Percentiles rank a stretch among this genome's conserved stretches.
phyloP scores from a whole-genome alignment of 306 rosid species.

The Ziziphus jujuba region DNA sequence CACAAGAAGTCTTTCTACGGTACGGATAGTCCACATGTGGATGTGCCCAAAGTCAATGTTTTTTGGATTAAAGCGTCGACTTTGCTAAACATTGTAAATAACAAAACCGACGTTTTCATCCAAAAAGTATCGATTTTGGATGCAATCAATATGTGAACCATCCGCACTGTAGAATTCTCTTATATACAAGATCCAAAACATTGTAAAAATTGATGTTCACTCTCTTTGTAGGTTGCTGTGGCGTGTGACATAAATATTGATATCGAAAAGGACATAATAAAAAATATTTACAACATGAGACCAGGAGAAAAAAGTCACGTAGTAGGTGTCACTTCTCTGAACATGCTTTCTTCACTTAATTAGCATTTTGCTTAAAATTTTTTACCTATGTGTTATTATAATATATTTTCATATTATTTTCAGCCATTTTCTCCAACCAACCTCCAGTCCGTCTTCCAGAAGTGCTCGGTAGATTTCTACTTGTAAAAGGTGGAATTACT shows the following conservation, averaged over 20 bases:
- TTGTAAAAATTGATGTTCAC: not conserved
- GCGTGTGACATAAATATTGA: constrained; percentile 45
- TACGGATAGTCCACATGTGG: too few species aligned
- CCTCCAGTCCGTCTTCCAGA: constrained; percentile 24
- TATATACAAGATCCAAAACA: too few species aligned
- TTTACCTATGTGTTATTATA: not conserved
- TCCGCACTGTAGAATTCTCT: too few species aligned
- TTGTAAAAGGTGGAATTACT: constrained; percentile 17
- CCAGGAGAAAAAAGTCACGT: constrained; percentile 17
- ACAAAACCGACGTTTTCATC: too few species aligned
- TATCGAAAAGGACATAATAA: constrained; percentile 20
- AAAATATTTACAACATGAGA: constrained; percentile 16
- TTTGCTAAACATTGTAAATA: too few species aligned
- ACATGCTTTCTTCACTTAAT: not conserved
- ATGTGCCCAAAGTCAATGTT: too few species aligned
- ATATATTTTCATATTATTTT: not conserved
- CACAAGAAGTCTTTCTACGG: too few species aligned
- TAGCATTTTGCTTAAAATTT: not conserved
- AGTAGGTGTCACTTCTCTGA: constrained; percentile 14
- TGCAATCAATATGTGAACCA: too few species aligned
- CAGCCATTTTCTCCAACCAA: constrained; percentile 35
- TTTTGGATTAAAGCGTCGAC: too few species aligned
- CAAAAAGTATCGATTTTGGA: too few species aligned
- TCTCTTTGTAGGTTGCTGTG: constrained; percentile 39
- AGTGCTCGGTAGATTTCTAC: constrained; percentile 35